Evolutionary conservation across 495 filamentous ascomycete species (phyloP).

Genomic region (Darksidea phi): DNA sequence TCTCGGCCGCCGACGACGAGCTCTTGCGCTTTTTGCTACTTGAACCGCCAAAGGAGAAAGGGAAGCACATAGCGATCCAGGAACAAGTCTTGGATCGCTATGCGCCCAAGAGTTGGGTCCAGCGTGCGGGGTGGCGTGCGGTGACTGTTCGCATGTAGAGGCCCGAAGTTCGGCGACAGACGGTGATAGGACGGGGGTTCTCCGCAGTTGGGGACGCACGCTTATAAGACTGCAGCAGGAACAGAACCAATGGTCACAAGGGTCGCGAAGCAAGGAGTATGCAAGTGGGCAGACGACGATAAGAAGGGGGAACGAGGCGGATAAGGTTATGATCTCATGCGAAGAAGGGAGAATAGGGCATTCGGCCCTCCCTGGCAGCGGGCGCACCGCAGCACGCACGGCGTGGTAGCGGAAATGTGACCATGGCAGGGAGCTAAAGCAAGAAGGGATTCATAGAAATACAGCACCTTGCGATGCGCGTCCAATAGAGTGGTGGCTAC

Average conservation of each 20-base stretch:
- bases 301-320: conserved; percentile 26
- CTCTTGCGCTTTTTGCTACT: conserved; percentile 28
- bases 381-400: conserved; percentile 10
- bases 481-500: conserved; percentile 20
- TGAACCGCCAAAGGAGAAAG: conserved; percentile 28
- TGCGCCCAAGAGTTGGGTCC: conserved; percentile 13
- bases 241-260: conserved; percentile 19
- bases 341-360: conserved; percentile 6
- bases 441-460: conserved; percentile 36
- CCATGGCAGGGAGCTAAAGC: conserved; percentile 34
- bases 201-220: conserved; percentile 17
- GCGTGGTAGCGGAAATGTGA: conserved; percentile 22
- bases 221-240: conserved; percentile 23
- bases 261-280: conserved; percentile 2
- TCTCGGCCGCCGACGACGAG: conserved; percentile 30
- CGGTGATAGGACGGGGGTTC: conserved; percentile 9
- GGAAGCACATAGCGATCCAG: conserved; percentile 37
- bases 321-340: conserved; percentile 27
- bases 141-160: conserved; percentile 25
- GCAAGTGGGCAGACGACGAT: conserved; percentile 5
- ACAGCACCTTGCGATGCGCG: conserved; percentile 25
- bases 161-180: conserved; percentile 28
- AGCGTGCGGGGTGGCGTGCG: conserved; percentile 10
- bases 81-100: conserved; percentile 21
- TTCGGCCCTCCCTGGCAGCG: conserved; percentile 19